A percentile compares a stretch with the other conserved stretches of the same genome.
Evolutionary conservation across 352 stramenopile genomes (phyloP).

Genomic region (Phytophthora pinifolia): DNA sequence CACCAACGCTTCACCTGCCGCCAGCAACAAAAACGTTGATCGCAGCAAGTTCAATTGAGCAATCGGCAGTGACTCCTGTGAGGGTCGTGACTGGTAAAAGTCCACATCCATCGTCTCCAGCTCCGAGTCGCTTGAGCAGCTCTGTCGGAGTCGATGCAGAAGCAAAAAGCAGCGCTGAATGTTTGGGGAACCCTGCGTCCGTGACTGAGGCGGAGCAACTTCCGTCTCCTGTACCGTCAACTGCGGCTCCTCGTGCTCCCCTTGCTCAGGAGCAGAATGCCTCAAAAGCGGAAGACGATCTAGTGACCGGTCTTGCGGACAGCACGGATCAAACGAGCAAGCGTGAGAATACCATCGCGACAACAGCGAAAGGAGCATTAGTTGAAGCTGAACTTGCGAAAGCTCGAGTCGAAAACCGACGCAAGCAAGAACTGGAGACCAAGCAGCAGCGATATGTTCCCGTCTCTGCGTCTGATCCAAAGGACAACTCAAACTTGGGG

Average conservation of each 20-base stretch:
- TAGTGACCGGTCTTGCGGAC: too few species aligned
- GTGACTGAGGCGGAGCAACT: constrained; percentile 4
- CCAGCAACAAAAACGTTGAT: constrained; percentile 2
- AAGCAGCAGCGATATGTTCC: constrained; percentile 33
- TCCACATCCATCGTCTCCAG: not conserved
- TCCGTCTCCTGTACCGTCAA: not conserved
- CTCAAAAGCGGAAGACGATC: not conserved
- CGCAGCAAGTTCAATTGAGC: not conserved
- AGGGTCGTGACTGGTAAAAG: not conserved
- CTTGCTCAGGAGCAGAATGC: too few species aligned
- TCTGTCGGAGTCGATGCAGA: constrained; percentile 1
- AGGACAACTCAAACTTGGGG: not conserved
- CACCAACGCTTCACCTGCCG: constrained; percentile 19
- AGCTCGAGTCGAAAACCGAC: constrained; percentile 56
- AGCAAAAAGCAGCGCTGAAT: not conserved
- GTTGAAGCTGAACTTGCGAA: constrained; percentile 74
- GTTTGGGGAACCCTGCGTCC: constrained; percentile 1
- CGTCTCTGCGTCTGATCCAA: not conserved
- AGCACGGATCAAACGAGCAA: constrained; percentile 13
- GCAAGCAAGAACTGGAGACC: constrained; percentile 55
- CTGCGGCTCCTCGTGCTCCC: not conserved
- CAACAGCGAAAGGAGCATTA: constrained; percentile 57
- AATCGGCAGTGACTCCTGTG: not conserved
- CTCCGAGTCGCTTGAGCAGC: not conserved
- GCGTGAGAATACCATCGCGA: constrained; percentile 39